A percentile compares a stretch with the other conserved stretches of the same genome.
Conservation (phyloP, 768 basidiomycete genomes). For the Termitomyces sp. region DNA sequence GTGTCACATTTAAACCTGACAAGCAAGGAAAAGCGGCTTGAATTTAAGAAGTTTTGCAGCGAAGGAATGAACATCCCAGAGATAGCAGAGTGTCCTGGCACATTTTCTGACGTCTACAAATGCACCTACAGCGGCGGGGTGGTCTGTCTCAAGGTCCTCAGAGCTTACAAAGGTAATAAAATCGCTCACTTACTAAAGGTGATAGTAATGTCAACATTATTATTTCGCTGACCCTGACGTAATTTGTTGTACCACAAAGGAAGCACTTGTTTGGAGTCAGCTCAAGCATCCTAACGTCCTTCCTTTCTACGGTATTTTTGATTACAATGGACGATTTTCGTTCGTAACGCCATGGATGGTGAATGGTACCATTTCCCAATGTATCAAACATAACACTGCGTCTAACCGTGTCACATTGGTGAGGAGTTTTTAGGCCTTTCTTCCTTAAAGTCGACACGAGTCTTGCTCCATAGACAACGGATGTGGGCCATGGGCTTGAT, state of each 20-base stretch:
- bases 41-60: neutral
- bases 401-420: neutral
- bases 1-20: neutral
- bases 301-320: constrained; percentile 9
- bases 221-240: neutral
- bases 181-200: neutral
- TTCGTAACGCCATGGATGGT: constrained; percentile 13
- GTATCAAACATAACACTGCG: neutral
- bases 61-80: neutral
- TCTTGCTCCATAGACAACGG: neutral
- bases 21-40: neutral
- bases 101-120: neutral
- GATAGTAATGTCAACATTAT: neutral
- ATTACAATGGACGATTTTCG: constrained; percentile 3
- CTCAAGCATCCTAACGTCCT: neutral
- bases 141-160: neutral
- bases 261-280: neutral
- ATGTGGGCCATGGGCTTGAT: neutral
- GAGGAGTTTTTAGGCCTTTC: neutral
- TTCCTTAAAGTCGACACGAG: neutral
- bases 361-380: neutral
- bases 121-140: neutral
- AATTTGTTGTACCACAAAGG: neutral
- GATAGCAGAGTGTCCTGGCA: neutral
- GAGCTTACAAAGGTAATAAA: neutral